Conservation (phyloP, 2,329 filamentous ascomycete genomes). For the Zymoseptoria passerinii region DNA sequence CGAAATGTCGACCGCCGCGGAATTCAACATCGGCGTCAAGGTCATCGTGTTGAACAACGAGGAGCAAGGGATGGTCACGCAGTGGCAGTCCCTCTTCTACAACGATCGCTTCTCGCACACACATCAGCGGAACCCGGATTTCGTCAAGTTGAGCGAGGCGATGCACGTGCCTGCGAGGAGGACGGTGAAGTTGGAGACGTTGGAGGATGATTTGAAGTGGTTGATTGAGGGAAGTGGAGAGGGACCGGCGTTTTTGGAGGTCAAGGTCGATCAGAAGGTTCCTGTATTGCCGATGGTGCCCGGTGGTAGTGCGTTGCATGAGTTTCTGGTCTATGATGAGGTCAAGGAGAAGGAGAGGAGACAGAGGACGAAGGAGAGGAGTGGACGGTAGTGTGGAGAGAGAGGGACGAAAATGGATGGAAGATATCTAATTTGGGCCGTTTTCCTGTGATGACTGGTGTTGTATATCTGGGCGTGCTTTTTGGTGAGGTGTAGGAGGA, state of each 20-base stretch:
- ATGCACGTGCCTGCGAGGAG: conserved; percentile 77
- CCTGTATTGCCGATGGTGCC: conserved; percentile 98
- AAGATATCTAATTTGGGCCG: neutral
- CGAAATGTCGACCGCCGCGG: conserved; percentile 82
- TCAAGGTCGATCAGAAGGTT: conserved; percentile 80
- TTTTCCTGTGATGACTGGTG: too few species aligned
- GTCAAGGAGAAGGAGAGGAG: conserved; percentile 40
- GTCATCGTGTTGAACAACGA: conserved; percentile 93
- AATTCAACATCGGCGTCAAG: conserved; percentile 96
- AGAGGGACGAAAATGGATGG: neutral
- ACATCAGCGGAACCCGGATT: conserved; percentile 91
- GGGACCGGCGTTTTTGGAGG: conserved; percentile 86
- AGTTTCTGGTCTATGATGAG: conserved; percentile 84
- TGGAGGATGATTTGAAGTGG: conserved; percentile 74
- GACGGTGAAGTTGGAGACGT: conserved; percentile 65
- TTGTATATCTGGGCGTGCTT: too few species aligned
- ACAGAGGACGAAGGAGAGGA: conserved; percentile 29
- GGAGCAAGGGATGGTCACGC: conserved; percentile 97
- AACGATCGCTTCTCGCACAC: conserved; percentile 89
- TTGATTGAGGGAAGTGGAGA: conserved; percentile 65
- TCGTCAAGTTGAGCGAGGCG: conserved; percentile 83
- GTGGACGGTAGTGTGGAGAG: conserved; percentile 26
- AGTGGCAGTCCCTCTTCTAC: conserved; percentile 98
- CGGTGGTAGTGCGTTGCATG: conserved; percentile 74
- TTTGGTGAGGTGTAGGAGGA: too few species aligned